Base-by-base conservation (phyloP, 1,139 yeast species). In the Debaryomyces subglobosus region DNA sequence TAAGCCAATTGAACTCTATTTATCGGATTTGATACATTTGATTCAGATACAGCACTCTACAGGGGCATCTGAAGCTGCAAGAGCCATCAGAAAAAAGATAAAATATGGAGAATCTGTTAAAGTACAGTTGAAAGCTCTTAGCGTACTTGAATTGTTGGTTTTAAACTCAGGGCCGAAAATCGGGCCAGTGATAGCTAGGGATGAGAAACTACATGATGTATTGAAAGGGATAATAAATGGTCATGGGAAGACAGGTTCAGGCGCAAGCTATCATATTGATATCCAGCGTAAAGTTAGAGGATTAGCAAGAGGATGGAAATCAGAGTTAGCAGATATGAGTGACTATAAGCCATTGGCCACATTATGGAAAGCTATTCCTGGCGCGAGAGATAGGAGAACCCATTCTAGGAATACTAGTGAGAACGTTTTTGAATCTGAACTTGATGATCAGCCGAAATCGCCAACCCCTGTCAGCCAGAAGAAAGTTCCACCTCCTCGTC, bases 81-180 rank as follows among this genome's bases (percentile, higher is more conserved):
- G 98, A 46, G 96, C 96, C 1, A 73, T 94, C 34, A 78, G 99
- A 46, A 94, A 94, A 72, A 84, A 85, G 62, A 73, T 94, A 63
- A 94, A 94, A 69, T 88, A 94, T 63, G 98, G 98, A n/a, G 65
- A 63, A 21, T 59, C 73, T 1, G 63, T 68, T 1, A 72, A 72
- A 27, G 85, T 83, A 53, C 94, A 87, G 61, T 56, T 78, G 46
- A 77, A 88, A 46, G 89, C 96, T 0, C 68, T 92, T 54, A 80
- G 80, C 49, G 61, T 92, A 16, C 72, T 91, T 51, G 96, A 92
- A 61, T 74, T 88, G 33, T 69, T 92, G 49, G 85, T 92, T 3
- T 80, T 87, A 50, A 92, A 92, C 64, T 89, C 95, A 3, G 89
- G 92, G 1, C 49, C 57, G 15, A 60, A 66, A 41, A 70, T 74